A percentile compares a stretch with the other conserved stretches of the same genome.
phyloP scores from a whole-genome alignment of 179 eudicot species.

The Beta macrorhiza region DNA sequence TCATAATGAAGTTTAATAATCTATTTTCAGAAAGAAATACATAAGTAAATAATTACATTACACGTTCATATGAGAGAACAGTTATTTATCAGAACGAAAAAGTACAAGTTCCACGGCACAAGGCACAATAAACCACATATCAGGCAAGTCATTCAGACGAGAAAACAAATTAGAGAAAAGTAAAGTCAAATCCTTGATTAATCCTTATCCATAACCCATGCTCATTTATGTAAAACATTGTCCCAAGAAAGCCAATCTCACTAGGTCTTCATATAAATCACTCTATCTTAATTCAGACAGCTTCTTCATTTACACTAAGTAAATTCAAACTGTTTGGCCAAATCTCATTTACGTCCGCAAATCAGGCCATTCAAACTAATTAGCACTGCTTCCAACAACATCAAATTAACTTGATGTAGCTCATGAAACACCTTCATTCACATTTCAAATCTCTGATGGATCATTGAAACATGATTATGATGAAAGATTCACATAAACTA shows the following conservation, averaged over 20 bases:
- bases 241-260: neutral
- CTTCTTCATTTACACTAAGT: neutral
- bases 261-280: neutral
- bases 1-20: neutral
- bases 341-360: neutral
- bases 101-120: neutral
- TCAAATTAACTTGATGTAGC: too few relatives aligned
- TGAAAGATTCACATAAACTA: neutral
- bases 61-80: neutral
- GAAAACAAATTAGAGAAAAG: neutral
- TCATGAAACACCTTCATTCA: too few relatives aligned
- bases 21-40: neutral
- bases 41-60: neutral
- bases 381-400: neutral
- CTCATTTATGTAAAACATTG: neutral
- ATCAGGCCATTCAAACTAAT: neutral
- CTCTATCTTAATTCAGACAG: neutral
- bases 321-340: neutral
- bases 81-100: neutral
- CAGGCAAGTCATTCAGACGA: neutral
- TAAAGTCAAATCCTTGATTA: neutral
- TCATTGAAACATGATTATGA: too few relatives aligned
- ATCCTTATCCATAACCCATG: neutral
- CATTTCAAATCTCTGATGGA: too few relatives aligned
- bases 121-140: neutral